A percentile compares a stretch with the other conserved stretches of the same genome.
These are phyloP conservation scores for Arabidopsis thaliana DNA, from an alignment of 345 rosid genomes.

Conservation along the genomic window DNA sequence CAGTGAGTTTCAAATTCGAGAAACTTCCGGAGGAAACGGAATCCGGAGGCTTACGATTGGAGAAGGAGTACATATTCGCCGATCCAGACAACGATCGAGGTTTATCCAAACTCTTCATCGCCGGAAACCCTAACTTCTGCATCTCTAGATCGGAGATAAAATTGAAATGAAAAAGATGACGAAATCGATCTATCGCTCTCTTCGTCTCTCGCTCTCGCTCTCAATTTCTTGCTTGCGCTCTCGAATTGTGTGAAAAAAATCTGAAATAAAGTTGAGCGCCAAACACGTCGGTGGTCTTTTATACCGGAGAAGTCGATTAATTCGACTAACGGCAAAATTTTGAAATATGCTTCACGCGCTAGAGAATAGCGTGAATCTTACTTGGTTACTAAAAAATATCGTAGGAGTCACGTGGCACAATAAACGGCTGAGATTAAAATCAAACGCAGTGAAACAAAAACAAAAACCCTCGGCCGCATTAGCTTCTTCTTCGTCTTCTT, in stretches of 20 bases:
- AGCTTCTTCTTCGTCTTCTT: constrained; percentile 9
- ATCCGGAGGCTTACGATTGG: constrained; percentile 61
- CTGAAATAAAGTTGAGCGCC: constrained; percentile 24
- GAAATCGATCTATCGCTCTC: not conserved
- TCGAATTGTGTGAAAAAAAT: not conserved
- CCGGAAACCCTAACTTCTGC: constrained; percentile 78
- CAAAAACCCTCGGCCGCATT: constrained; percentile 42
- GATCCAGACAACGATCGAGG: constrained; percentile 59
- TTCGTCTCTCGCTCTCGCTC: not conserved
- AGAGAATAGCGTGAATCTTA: not conserved
- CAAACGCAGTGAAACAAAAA: not conserved
- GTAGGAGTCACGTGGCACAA: not conserved
- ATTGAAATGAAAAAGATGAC: not conserved
- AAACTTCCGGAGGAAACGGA: constrained; percentile 68
- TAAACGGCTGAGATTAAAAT: constrained; percentile 2
- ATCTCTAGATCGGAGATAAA: constrained; percentile 45
- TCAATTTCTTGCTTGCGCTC: not conserved
- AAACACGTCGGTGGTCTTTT: constrained; percentile 1
- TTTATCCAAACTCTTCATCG: constrained; percentile 72
- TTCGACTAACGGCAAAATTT: not conserved
- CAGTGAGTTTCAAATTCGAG: constrained; percentile 78
- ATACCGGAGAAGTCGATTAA: not conserved
- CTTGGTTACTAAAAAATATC: not conserved
- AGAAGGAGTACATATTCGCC: constrained; percentile 58
- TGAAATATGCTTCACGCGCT: not conserved